These are phyloP conservation scores for Calonectria pauciramosa DNA, from an alignment of 2,329 filamentous ascomycete species.

Conservation along the genomic window DNA sequence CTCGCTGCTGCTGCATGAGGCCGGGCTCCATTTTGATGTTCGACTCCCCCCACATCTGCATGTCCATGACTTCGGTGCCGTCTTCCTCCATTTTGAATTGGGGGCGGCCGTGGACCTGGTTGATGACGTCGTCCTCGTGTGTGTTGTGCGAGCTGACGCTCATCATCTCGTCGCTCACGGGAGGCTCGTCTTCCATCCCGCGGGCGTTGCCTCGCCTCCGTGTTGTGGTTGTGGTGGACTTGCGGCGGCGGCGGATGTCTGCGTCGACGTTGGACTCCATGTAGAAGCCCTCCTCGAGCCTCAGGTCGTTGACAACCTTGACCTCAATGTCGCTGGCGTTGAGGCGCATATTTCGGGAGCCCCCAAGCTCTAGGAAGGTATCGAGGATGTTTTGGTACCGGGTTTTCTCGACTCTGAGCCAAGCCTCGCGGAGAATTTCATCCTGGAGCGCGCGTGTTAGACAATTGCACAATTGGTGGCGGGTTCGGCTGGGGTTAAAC, in stretches of 20 bases:
- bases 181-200: constrained; percentile 40
- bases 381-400: constrained; percentile 59
- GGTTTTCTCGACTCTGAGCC: constrained; percentile 56
- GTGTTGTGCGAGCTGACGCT: constrained; percentile 50
- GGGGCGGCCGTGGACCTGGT: constrained; percentile 46
- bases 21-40: constrained; percentile 48
- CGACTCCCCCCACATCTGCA: constrained; percentile 47
- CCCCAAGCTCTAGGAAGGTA: constrained; percentile 63
- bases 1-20: constrained; percentile 34
- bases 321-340: constrained; percentile 64
- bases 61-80: constrained; percentile 46
- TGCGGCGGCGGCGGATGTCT: constrained; percentile 56
- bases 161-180: constrained; percentile 58
- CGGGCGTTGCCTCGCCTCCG: constrained; percentile 45
- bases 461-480: background rate
- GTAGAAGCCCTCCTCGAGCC: constrained; percentile 55
- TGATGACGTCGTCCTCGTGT: constrained; percentile 53
- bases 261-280: constrained; percentile 55
- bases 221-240: constrained; percentile 48
- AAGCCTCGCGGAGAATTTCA: constrained; percentile 57
- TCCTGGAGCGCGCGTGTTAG: constrained; percentile 49
- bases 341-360: constrained; percentile 63
- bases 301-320: constrained; percentile 61
- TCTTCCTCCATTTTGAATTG: constrained; percentile 47
- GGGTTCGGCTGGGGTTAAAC: constrained; percentile 37